phyloP scores from a whole-genome alignment of 441 rosid species.

The Manihot esculenta region DNA sequence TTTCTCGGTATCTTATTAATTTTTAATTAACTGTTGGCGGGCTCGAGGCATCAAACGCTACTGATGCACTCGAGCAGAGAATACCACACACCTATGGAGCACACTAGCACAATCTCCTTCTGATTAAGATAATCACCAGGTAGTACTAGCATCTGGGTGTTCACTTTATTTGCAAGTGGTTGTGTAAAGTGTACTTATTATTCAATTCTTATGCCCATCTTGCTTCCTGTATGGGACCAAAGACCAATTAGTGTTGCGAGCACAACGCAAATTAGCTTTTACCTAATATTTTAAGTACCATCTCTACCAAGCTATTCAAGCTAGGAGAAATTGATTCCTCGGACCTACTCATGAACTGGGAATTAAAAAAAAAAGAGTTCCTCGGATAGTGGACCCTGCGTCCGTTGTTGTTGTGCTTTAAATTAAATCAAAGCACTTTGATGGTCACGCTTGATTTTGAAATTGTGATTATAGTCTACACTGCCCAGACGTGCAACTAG shows the following conservation, averaged over 20 bases:
- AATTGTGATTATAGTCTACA: conserved; percentile 10
- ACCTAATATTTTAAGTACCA: neutral
- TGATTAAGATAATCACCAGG: neutral
- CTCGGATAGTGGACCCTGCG: conserved; percentile 19
- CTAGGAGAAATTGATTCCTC: neutral
- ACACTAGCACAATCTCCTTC: neutral
- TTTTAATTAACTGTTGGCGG: neutral
- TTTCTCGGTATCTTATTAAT: neutral
- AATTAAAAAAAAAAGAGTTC: neutral
- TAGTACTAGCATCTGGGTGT: neutral
- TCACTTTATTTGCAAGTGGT: neutral
- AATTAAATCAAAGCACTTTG: neutral
- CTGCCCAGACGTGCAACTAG: conserved; percentile 19
- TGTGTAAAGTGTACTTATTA: neutral
- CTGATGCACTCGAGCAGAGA: neutral
- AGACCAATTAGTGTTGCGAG: neutral
- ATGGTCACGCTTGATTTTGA: conserved; percentile 12
- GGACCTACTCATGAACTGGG: conserved; percentile 8
- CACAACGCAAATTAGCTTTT: neutral
- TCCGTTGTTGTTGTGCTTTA: neutral
- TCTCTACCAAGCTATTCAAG: neutral
- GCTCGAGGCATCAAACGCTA: neutral
- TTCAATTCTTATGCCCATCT: neutral
- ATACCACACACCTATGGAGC: neutral
- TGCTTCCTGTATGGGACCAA: neutral